Percentiles rank a stretch among this genome's conserved stretches.
These are phyloP conservation scores for Pyricularia pennisetigena DNA, from an alignment of 2,329 filamentous ascomycete genomes.

Conservation along the genomic window DNA sequence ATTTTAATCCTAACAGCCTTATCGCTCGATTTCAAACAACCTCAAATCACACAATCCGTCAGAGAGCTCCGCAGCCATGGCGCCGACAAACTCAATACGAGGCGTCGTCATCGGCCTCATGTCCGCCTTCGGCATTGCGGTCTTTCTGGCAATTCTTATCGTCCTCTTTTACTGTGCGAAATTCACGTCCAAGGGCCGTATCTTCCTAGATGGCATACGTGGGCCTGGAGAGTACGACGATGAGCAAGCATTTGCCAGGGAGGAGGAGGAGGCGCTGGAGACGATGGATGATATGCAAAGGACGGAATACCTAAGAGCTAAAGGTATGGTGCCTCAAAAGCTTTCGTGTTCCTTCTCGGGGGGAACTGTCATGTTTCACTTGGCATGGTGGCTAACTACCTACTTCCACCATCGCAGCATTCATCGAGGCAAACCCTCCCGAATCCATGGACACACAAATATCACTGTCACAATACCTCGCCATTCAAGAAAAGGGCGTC, in stretches of 20 bases:
- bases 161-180: slow-evolving; percentile 86
- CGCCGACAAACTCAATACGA: slow-evolving; percentile 27
- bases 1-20: neutral
- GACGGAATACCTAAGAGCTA: slow-evolving; percentile 86
- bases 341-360: neutral
- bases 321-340: slow-evolving; percentile 51
- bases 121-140: slow-evolving; percentile 86
- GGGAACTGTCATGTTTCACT: neutral
- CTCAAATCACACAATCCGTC: neutral
- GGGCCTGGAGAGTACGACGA: slow-evolving; percentile 95
- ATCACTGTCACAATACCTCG: slow-evolving; percentile 91
- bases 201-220: slow-evolving; percentile 86
- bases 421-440: slow-evolving; percentile 86
- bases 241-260: slow-evolving; percentile 85
- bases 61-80: slow-evolving; percentile 25
- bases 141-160: slow-evolving; percentile 71
- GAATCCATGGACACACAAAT: slow-evolving; percentile 96
- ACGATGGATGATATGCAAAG: slow-evolving; percentile 89
- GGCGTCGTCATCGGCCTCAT: slow-evolving; percentile 92
- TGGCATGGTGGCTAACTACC: neutral
- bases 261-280: slow-evolving; percentile 92
- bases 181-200: slow-evolving; percentile 79
- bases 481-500: slow-evolving; percentile 99
- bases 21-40: neutral
- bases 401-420: slow-evolving; percentile 47